These are phyloP conservation scores for Ajuga reptans DNA, from an alignment of 305 asterid genomes.

Conservation along the genomic window DNA sequence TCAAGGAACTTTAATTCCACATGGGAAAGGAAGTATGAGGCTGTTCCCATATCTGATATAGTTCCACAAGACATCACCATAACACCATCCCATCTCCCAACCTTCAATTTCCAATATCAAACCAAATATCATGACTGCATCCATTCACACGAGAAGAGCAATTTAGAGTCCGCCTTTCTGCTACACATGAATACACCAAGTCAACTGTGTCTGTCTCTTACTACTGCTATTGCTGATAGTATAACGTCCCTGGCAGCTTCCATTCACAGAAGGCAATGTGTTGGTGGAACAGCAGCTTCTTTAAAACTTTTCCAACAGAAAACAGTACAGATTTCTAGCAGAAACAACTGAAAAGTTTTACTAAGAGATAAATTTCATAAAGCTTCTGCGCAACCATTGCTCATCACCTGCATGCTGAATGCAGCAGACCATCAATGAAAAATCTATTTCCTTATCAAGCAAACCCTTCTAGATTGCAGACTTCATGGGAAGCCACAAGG, in stretches of 20 bases:
- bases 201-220: not conserved
- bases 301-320: not conserved
- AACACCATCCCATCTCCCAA: not conserved
- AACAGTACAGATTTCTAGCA: not conserved
- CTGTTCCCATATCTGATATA: not conserved
- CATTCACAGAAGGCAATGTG: not conserved
- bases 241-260: not conserved
- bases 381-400: not conserved
- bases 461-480: not conserved
- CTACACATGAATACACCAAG: slow-evolving; percentile 6
- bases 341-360: not conserved
- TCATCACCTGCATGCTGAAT: not conserved
- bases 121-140: not conserved
- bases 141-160: not conserved
- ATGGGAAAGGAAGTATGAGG: not conserved
- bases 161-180: not conserved
- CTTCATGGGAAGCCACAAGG: not conserved
- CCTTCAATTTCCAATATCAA: not conserved
- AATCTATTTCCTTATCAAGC: not conserved
- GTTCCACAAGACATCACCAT: not conserved
- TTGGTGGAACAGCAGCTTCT: not conserved
- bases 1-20: not conserved
- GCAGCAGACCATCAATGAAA: not conserved
- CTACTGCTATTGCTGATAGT: not conserved
- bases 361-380: not conserved